These are phyloP conservation scores for Tetrahymena thermophila DNA, from an alignment of 73 alveolate species.

Conservation along the genomic window DNA sequence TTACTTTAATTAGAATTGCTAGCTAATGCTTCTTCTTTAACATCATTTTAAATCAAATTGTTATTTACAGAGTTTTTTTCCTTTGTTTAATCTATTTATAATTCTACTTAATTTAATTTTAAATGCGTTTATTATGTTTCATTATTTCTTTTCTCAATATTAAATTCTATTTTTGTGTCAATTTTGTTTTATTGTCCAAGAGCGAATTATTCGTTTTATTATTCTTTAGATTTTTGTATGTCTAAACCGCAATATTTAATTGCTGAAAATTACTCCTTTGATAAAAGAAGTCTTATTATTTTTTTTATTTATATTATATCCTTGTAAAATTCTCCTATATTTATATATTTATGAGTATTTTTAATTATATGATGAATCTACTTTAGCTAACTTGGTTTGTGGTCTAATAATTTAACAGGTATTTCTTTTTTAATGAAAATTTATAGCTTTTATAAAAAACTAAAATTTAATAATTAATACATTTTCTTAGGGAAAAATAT, in stretches of 20 bases:
- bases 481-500: not conserved
- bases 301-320: not conserved
- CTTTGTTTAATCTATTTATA: not conserved
- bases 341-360: not conserved
- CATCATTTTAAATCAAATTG: no score
- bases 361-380: not conserved
- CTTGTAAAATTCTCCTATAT: not conserved
- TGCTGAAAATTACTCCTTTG: not conserved
- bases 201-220: not conserved
- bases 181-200: no score
- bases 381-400: not conserved
- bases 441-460: not conserved
- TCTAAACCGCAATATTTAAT: not conserved
- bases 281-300: not conserved
- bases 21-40: not conserved
- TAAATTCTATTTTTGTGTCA: not conserved
- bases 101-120: not conserved
- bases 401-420: not conserved
- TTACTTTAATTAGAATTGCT: no score
- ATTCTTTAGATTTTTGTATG: not conserved
- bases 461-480: not conserved
- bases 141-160: no score
- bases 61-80: no score
- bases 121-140: not conserved
- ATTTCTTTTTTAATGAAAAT: not conserved